Base-by-base conservation (phyloP, 2,329 filamentous ascomycete genomes). In the Nothomitra cinnamomea region DNA sequence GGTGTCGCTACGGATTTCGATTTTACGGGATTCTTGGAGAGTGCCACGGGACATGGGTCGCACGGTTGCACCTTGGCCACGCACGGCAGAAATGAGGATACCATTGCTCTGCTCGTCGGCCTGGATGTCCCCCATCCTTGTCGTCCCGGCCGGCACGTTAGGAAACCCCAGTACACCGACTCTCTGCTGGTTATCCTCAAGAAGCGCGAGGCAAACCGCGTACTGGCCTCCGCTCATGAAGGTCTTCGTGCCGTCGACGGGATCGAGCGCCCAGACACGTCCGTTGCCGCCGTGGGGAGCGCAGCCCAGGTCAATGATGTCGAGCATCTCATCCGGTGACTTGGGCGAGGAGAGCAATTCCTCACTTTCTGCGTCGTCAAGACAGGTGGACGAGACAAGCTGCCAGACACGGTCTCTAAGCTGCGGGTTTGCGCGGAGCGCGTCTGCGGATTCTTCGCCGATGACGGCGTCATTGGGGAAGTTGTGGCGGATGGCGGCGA, bases 221-320 rank as follows among this genome's bases (percentile, higher is more conserved):
- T 98, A 98, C 72, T 98, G 92, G 41, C 89, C 92, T 53, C 92
- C 92, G 58, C 92, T 79, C 56, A 98, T 74, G 72, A 98, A 98
- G 25, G 92, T 92, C 72, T 95, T 95, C 53, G 92, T 98, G 59
- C 92, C 92, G 67, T 98, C 92, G 57, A 98, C 95, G 56, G 92
- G 92, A 68, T 98, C 92, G 54, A 98, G 80, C 41, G 90, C 86
- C 92, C 92, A 98, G 67, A 96, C 87, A 60, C 92, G 77, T 57
- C 87, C 88, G 59, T 73, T 75, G 56, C 70, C 67, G 25, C 87
- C 87, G 56, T 87, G 87, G 54, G 77, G 69, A 68, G 81, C 86
- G 64, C 77, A 77, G 42, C 83, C 83, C 57, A 69, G 67, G 69
- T 86, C 83, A 59, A 87, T 80, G 40, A 82, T 69, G 58, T 78